Percentiles rank a stretch among this genome's conserved stretches.
Conservation (phyloP, 345 rosid genomes). For the Triadica sebifera region DNA sequence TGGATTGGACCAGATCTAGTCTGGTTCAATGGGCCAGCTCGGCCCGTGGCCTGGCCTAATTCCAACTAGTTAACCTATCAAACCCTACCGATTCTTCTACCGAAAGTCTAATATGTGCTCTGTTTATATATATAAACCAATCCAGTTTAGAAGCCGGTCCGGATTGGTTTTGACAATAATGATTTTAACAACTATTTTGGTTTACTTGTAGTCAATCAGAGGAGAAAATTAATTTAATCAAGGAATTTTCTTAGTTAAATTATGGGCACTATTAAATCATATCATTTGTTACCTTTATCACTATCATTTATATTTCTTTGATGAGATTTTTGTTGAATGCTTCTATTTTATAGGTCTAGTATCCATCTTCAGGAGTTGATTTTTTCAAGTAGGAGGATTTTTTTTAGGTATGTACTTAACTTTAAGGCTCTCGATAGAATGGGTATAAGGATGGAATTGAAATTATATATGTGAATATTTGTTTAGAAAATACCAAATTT, state of each 20-base stretch:
- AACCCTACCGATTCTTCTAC: too few species aligned
- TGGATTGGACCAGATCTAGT: too few species aligned
- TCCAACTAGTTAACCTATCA: too few species aligned
- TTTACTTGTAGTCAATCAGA: slow-evolving; percentile 94
- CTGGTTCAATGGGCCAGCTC: too few species aligned
- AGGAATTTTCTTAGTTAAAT: slow-evolving; percentile 97
- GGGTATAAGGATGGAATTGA: background rate
- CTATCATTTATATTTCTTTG: slow-evolving; percentile 35
- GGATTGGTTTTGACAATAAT: too few species aligned
- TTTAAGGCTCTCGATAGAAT: slow-evolving; percentile 4
- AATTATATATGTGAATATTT: background rate
- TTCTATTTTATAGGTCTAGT: slow-evolving; percentile 85
- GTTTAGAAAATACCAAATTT: background rate
- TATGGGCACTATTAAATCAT: slow-evolving; percentile 36
- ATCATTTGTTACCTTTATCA: slow-evolving; percentile 2
- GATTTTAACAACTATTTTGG: slow-evolving; percentile 97
- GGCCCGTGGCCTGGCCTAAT: too few species aligned
- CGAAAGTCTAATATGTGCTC: too few species aligned
- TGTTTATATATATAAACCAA: too few species aligned
- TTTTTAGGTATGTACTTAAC: slow-evolving; percentile 62
- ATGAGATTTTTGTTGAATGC: slow-evolving; percentile 48
- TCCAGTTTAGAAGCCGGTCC: too few species aligned
- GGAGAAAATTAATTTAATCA: slow-evolving; percentile 78
- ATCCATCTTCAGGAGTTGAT: slow-evolving; percentile 88
- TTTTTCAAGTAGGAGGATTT: slow-evolving; percentile 93